These are phyloP conservation scores for Aspergillus melleus DNA, from an alignment of 2,329 filamentous ascomycete genomes.

Conservation along the genomic window DNA sequence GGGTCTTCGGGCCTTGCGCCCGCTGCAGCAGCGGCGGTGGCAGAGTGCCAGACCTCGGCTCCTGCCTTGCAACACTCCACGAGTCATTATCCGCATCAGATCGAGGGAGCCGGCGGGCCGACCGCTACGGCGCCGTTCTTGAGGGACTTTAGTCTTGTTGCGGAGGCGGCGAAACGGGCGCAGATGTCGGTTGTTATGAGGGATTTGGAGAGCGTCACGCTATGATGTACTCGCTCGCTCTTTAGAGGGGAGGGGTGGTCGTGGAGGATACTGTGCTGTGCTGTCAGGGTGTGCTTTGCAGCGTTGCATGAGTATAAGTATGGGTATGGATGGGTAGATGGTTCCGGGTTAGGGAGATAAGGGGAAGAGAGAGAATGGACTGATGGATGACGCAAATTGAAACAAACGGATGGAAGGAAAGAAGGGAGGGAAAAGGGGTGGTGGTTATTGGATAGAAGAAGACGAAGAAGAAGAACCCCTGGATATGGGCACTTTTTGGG, in stretches of 20 bases:
- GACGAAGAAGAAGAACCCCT: neutral
- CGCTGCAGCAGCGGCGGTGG: too few species aligned
- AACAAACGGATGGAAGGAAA: neutral
- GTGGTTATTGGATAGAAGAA: neutral
- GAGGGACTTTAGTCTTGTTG: constrained; percentile 79
- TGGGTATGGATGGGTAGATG: neutral
- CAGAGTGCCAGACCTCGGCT: neutral
- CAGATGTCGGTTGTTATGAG: constrained; percentile 87
- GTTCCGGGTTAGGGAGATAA: neutral
- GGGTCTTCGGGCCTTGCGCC: neutral
- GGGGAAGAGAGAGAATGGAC: too few species aligned
- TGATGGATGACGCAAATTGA: neutral
- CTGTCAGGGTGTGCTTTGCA: too few species aligned
- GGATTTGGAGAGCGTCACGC: constrained; percentile 63
- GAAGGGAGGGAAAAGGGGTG: neutral
- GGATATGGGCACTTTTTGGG: neutral
- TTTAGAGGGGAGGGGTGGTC: too few species aligned
- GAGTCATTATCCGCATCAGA: constrained; percentile 26
- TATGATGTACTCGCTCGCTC: constrained; percentile 21
- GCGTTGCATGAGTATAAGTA: too few species aligned
- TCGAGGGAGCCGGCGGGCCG: constrained; percentile 31
- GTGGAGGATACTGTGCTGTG: too few species aligned
- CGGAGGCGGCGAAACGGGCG: constrained; percentile 89
- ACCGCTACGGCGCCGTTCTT: constrained; percentile 63
- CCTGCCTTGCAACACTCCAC: constrained; percentile 4